Evolutionary conservation across 1,284 basidiomycete species (phyloP).

Genomic region (Phellopilus nigrolimitatus): DNA sequence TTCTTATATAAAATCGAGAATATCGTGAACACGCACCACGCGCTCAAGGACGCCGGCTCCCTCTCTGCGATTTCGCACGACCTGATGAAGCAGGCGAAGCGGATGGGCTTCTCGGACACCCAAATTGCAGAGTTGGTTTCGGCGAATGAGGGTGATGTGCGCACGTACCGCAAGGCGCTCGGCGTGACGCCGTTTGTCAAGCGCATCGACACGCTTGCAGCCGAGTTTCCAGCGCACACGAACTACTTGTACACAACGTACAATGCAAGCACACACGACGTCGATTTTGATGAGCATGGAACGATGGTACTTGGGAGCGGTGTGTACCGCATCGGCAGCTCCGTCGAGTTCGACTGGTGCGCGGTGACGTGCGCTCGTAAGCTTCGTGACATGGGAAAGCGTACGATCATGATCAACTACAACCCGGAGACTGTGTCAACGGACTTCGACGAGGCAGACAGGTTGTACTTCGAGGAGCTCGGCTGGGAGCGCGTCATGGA

Average conservation of each 20-base stretch:
- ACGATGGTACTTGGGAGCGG: conserved; percentile 99
- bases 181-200: conserved; percentile 97
- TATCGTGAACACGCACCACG: conserved; percentile 82
- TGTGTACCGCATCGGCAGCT: conserved; percentile 97
- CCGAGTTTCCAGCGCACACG: conserved; percentile 98
- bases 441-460: conserved; percentile 98
- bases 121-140: conserved; percentile 83
- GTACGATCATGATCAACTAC: conserved; percentile 99
- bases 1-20: conserved; percentile 99
- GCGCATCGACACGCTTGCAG: conserved; percentile 98
- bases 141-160: conserved; percentile 70
- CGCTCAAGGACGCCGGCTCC: conserved; percentile 64
- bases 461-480: conserved; percentile 98
- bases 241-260: conserved; percentile 99
- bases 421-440: conserved; percentile 99
- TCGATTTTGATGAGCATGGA: conserved; percentile 94
- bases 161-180: conserved; percentile 80
- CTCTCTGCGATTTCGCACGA: conserved; percentile 53
- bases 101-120: conserved; percentile 90
- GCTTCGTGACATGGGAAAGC: conserved; percentile 86
- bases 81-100: conserved; percentile 80
- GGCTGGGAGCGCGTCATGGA: conserved; percentile 99
- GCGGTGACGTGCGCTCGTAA: conserved; percentile 96
- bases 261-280: conserved; percentile 94
- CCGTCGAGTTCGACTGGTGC: conserved; percentile 99